Percentiles rank a stretch among this genome's conserved stretches.
Evolutionary conservation across 2,329 filamentous ascomycete species (phyloP).

Genomic region (Oidium heveae): DNA sequence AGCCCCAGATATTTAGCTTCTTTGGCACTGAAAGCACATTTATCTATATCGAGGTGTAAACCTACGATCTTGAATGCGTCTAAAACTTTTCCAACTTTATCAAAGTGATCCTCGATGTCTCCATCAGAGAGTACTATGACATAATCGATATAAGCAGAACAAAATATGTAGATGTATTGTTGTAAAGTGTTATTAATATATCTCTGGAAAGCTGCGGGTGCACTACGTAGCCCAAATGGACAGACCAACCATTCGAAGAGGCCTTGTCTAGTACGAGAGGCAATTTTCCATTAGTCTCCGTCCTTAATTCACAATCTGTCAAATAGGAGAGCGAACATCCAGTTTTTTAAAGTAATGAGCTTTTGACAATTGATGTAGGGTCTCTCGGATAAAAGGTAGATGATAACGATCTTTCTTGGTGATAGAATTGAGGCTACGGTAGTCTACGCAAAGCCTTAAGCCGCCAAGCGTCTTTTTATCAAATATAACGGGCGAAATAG

Average conservation of each 20-base stretch:
- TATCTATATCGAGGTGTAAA: background rate
- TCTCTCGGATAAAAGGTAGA: background rate
- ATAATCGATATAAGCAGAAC: background rate
- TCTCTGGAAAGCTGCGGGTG: background rate
- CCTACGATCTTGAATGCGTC: background rate
- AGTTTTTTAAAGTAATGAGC: background rate
- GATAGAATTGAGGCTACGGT: background rate
- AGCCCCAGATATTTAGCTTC: background rate
- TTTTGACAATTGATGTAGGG: background rate
- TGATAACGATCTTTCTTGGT: background rate
- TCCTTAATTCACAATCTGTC: background rate
- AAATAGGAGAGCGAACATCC: background rate
- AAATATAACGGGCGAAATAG: background rate
- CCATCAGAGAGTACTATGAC: background rate
- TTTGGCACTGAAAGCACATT: background rate
- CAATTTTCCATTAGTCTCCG: background rate
- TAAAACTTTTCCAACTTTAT: background rate
- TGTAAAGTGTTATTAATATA: background rate
- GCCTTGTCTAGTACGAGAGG: background rate
- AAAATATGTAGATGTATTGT: background rate
- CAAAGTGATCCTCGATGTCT: background rate
- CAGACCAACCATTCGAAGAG: background rate
- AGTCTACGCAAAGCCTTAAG: background rate
- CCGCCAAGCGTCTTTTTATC: background rate
- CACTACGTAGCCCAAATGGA: background rate